Evolutionary conservation across 2,329 filamentous ascomycete species (phyloP), one percentile per base, ranked within the genome.

Genomic region (Didymella exigua): DNA sequence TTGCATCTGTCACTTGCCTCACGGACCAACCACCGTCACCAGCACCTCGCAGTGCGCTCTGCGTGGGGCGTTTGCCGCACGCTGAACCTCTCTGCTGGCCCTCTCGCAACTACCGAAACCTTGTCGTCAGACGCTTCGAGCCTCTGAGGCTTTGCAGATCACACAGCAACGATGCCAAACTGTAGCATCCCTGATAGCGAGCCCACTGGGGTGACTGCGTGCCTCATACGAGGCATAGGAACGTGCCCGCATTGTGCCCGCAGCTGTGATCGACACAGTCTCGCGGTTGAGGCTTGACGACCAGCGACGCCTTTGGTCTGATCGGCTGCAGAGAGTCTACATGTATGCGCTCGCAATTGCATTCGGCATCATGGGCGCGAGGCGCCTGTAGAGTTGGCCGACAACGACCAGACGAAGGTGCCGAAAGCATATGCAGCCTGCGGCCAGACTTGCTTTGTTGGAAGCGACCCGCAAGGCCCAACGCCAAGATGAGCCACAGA

Each of bases 221-320:
- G 43, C 47, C 47, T 45, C 54, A 27, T 49, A 49, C 31, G 44
- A 46, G 43, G 37, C 40, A 34, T 55, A 44, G 40, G 46, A 52
- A 52, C n/a, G 49, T 55, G 58, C 61, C 36, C 21, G 36, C 21
- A 24, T 24, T 7, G 24, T 38, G 36, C 60, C 59, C 62, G 61
- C 62, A 50, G 57, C 58, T 61, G 48, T 58, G 71, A 74, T 74
- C 70, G 65, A 68, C 67, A 53, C 61, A 52, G 56, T 56, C 59
- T 61, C 54, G 61, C 69, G 68, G 69, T 62, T 69, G 69, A 61
- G 69, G 70, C 71, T 73, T 69, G 59, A 59, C 34, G 41, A 50
- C 59, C 43, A 52, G 56, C 58, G 42, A 59, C 56, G 58, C 52
- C 56, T 56, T 26, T 31, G 44, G 27, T 52, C 47, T 60, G 55